phyloP scores from a whole-genome alignment of 208 protist genomes.

The Herpetomonas tarakana region DNA sequence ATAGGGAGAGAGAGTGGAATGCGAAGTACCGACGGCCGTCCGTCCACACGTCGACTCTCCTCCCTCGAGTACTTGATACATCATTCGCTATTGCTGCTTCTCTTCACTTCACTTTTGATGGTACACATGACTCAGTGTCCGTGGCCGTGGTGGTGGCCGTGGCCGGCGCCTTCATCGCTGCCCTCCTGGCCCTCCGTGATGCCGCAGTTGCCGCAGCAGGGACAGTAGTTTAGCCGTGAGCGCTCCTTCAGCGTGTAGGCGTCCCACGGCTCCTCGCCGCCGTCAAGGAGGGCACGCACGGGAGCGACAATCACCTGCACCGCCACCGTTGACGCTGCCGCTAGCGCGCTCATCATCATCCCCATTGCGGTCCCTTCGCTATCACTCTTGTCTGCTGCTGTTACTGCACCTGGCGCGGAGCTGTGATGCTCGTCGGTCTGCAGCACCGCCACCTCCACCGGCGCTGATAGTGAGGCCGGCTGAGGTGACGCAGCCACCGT shows the following conservation, averaged over 20 bases:
- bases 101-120: no score
- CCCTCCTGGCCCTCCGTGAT: conserved; percentile 4
- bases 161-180: conserved; percentile 1
- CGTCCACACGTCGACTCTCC: no score
- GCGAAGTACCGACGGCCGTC: no score
- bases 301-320: conserved; percentile 37
- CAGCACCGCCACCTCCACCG: conserved; percentile 13
- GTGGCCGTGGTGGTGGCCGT: conserved; percentile 23
- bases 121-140: no score
- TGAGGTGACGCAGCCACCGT: conserved; percentile 7
- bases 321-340: conserved; percentile 3
- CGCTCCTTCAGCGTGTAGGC: conserved; percentile 56
- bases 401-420: no score
- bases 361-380: not conserved
- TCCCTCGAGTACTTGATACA: no score
- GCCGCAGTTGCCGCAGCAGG: conserved; percentile 62
- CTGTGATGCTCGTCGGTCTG: not conserved
- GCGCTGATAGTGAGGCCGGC: conserved; percentile 21
- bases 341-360: not conserved
- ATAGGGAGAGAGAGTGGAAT: no score
- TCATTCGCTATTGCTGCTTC: no score
- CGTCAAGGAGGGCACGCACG: conserved; percentile 51
- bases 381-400: no score
- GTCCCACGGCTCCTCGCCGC: conserved; percentile 70
- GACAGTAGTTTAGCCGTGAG: conserved; percentile 72